These are phyloP conservation scores for Geotrichum cucujoidarum DNA, from an alignment of 1,139 yeast species.

Conservation along the genomic window DNA sequence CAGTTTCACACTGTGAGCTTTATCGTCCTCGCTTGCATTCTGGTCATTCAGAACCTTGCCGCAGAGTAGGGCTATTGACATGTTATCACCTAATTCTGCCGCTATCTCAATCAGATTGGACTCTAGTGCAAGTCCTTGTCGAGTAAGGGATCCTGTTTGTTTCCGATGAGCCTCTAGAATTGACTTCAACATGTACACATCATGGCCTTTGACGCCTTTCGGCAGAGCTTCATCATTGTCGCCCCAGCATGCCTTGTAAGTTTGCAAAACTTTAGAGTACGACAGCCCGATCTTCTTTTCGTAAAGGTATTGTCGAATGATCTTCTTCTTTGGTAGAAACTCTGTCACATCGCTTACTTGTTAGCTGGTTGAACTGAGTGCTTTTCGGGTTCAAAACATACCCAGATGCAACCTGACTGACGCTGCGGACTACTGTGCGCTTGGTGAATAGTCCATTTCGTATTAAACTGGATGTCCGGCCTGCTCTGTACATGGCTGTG, in stretches of 20 bases:
- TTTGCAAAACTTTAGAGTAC: constrained; percentile 17
- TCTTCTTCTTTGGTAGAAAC: constrained; percentile 19
- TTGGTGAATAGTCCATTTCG: not conserved
- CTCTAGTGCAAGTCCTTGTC: constrained; percentile 48
- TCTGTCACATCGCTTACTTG: constrained; percentile 13
- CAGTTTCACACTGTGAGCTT: constrained; percentile 55
- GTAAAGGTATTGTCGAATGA: constrained; percentile 20
- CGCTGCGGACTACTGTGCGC: not conserved
- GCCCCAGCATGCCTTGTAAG: constrained; percentile 22
- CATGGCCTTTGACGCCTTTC: constrained; percentile 46
- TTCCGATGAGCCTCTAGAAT: constrained; percentile 59
- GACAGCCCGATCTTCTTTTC: constrained; percentile 21
- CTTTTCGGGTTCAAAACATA: not conserved
- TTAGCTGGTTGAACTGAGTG: not conserved
- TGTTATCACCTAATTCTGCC: constrained; percentile 76
- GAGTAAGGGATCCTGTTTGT: constrained; percentile 54
- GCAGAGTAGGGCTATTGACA: constrained; percentile 69
- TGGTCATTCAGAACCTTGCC: constrained; percentile 40
- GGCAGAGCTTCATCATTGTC: constrained; percentile 35
- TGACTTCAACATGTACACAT: constrained; percentile 63
- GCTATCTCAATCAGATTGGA: constrained; percentile 70
- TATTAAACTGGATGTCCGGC: too few species aligned
- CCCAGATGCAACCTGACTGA: not conserved
- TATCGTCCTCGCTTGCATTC: constrained; percentile 47
- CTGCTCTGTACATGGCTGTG: too few species aligned